Evolutionary conservation across 768 basidiomycete genomes (phyloP).

Genomic region (Termitomyces sp.): DNA sequence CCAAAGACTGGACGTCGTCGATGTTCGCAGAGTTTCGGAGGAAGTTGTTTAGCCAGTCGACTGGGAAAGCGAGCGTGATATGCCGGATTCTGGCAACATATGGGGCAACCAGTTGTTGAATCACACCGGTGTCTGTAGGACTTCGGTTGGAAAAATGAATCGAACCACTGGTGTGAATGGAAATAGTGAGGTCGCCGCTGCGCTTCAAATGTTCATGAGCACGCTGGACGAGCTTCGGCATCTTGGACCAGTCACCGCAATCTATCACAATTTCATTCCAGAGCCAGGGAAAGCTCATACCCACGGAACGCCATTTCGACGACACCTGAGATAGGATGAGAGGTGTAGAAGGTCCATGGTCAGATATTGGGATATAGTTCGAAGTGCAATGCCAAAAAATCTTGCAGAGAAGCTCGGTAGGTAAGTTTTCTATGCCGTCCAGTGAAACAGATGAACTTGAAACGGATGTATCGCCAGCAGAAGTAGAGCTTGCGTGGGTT

Average conservation of each 20-base stretch:
- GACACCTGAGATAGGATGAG: slow-evolving; percentile 4
- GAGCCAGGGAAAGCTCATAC: background rate
- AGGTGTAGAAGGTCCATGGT: background rate
- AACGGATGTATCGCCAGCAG: background rate
- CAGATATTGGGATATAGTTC: background rate
- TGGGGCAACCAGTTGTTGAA: background rate
- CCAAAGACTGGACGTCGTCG: background rate
- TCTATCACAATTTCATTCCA: slow-evolving; percentile 11
- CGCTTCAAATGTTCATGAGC: slow-evolving; percentile 4
- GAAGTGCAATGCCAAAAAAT: slow-evolving; percentile 4
- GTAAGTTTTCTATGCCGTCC: background rate
- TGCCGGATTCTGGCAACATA: slow-evolving; percentile 6
- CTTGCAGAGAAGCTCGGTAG: slow-evolving; percentile 9
- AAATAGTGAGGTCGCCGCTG: background rate
- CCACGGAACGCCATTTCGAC: slow-evolving; percentile 6
- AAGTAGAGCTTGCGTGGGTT: background rate
- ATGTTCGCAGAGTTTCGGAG: background rate
- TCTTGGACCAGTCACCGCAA: slow-evolving; percentile 4
- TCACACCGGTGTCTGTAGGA: background rate
- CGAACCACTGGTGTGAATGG: background rate
- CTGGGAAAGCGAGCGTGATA: slow-evolving; percentile 8
- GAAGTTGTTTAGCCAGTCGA: slow-evolving; percentile 7
- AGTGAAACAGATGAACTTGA: background rate
- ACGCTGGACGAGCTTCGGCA: background rate
- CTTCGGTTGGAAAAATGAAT: background rate